Evolutionary conservation across 352 stramenopile genomes (phyloP).

Genomic region (Phytophthora rubi): DNA sequence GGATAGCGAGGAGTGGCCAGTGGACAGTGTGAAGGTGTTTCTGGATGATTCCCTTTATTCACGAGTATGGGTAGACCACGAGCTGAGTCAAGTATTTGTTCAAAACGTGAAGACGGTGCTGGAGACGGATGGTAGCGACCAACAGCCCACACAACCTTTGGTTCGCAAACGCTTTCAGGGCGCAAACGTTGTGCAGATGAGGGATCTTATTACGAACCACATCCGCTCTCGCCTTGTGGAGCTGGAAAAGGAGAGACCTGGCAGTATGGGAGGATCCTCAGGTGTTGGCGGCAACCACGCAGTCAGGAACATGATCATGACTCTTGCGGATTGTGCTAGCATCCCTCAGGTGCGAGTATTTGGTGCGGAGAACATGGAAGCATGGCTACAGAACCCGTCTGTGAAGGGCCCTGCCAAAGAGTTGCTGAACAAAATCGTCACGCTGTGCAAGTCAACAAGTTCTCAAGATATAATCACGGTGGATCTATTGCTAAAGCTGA

Average conservation of each 20-base stretch:
- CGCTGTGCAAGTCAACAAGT: conserved; percentile 71
- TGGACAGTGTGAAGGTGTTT: conserved; percentile 89
- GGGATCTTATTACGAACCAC: conserved; percentile 73
- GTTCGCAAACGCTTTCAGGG: conserved; percentile 59
- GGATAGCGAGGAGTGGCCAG: conserved; percentile 62
- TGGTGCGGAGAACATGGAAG: conserved; percentile 79
- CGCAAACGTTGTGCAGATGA: conserved; percentile 47
- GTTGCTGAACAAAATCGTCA: conserved; percentile 74
- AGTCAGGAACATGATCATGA: conserved; percentile 80
- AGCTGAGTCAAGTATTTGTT: conserved; percentile 81
- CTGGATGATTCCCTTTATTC: conserved; percentile 83
- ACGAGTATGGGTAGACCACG: conserved; percentile 86
- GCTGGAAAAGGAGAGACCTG: conserved; percentile 68
- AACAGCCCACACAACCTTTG: conserved; percentile 28
- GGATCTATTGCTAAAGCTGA: conserved; percentile 81
- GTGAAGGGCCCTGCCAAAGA: conserved; percentile 78
- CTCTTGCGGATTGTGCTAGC: conserved; percentile 67
- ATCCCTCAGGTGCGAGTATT: conserved; percentile 68
- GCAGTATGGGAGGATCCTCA: conserved; percentile 24
- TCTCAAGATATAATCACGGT: conserved; percentile 65
- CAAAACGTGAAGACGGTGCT: conserved; percentile 83
- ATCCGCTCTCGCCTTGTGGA: conserved; percentile 67
- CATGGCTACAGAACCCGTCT: conserved; percentile 81
- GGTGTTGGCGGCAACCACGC: conserved; percentile 52
- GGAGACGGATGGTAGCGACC: conserved; percentile 20